These are phyloP conservation scores for Mucor racemosus DNA, from an alignment of 371 early-diverging fungal species.

Conservation along the genomic window DNA sequence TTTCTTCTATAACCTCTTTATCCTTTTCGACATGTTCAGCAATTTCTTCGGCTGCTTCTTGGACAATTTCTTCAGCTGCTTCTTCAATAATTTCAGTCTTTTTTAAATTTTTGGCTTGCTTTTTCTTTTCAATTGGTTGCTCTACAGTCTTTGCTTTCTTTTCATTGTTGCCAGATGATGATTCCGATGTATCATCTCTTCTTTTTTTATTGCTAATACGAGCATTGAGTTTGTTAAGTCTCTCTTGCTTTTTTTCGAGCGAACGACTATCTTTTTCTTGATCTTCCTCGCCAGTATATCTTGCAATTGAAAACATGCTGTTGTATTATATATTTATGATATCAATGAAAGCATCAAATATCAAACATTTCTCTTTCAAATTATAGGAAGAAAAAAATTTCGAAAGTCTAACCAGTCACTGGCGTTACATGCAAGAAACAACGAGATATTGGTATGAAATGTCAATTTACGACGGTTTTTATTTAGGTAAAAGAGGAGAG, in stretches of 20 bases:
- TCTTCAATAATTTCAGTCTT: constrained; percentile 7
- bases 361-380: neutral
- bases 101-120: neutral
- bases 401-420: constrained; percentile 10
- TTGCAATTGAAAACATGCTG: constrained; percentile 44
- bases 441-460: neutral
- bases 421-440: neutral
- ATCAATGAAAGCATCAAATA: neutral
- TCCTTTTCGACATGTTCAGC: constrained; percentile 9
- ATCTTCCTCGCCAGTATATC: constrained; percentile 35
- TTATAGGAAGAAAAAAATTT: constrained; percentile 1
- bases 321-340: neutral
- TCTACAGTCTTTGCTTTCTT: neutral
- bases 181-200: constrained; percentile 7
- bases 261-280: constrained; percentile 33
- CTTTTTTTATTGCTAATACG: constrained; percentile 28
- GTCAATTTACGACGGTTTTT: neutral
- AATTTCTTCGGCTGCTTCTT: neutral
- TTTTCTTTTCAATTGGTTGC: constrained; percentile 6
- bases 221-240: constrained; percentile 31
- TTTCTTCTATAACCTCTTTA: constrained; percentile 5
- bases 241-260: constrained; percentile 32
- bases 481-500: constrained; percentile 23
- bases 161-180: neutral
- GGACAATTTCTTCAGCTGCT: neutral